Percentiles rank a stretch among this genome's conserved stretches.
Evolutionary conservation across 371 early-diverging fungal genomes (phyloP).

Genomic region (Sporodiniella umbellata): DNA sequence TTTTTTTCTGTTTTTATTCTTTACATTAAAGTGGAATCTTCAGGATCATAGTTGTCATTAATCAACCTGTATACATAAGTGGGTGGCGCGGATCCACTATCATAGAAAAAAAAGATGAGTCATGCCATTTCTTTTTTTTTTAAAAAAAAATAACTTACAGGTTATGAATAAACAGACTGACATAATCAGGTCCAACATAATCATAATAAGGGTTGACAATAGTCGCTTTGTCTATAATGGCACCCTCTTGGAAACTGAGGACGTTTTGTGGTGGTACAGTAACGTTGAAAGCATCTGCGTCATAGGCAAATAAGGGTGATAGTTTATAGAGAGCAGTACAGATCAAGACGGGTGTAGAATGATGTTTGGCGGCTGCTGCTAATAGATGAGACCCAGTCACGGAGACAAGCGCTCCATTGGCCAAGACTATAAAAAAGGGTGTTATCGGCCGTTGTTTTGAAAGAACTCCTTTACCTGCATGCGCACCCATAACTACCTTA

Average conservation of each 20-base stretch:
- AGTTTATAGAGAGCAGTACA: conserved; percentile 83
- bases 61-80: conserved; percentile 64
- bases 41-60: conserved; percentile 68
- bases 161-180: conserved; percentile 89
- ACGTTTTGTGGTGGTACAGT: conserved; percentile 78
- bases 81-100: conserved; percentile 50
- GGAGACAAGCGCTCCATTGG: conserved; percentile 91
- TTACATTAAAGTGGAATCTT: too few species aligned
- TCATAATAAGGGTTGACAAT: conserved; percentile 86
- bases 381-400: conserved; percentile 79
- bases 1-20: too few species aligned
- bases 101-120: too few species aligned
- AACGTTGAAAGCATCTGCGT: conserved; percentile 80
- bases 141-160: conserved; percentile 53
- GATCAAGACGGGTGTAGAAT: conserved; percentile 89
- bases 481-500: conserved; percentile 94
- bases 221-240: conserved; percentile 75
- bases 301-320: conserved; percentile 86
- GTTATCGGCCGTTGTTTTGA: too few species aligned
- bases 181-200: conserved; percentile 85
- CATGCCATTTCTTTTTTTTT: too few species aligned
- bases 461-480: conserved; percentile 67
- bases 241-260: conserved; percentile 73
- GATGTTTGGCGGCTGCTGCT: conserved; percentile 90
- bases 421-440: too few species aligned